These are phyloP conservation scores for Aspergillus brasiliensis DNA, from an alignment of 2,329 filamentous ascomycete species.

Conservation along the genomic window DNA sequence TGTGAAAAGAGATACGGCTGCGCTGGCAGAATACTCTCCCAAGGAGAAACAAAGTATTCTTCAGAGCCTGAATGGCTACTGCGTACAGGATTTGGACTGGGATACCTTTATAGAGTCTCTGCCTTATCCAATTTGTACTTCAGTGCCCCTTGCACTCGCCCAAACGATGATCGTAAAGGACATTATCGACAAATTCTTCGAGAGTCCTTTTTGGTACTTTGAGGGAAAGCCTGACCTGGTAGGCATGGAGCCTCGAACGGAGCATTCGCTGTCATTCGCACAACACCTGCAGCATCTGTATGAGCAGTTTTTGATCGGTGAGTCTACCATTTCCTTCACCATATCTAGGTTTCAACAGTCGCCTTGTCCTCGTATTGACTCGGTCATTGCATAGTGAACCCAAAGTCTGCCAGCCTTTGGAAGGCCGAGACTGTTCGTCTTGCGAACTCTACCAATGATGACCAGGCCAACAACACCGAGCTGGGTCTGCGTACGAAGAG, in stretches of 20 bases:
- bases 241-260: too few species aligned
- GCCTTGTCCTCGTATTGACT: background rate
- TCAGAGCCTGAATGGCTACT: background rate
- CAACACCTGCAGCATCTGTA: background rate
- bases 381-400: background rate
- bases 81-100: background rate
- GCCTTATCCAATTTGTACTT: background rate
- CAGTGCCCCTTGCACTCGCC: background rate
- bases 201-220: background rate
- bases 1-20: background rate
- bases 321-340: background rate
- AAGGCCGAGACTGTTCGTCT: background rate
- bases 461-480: background rate
- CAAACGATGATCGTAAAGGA: background rate
- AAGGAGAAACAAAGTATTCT: background rate
- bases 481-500: background rate
- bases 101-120: background rate
- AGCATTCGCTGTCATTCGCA: background rate
- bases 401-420: background rate
- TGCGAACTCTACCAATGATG: background rate
- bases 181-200: background rate
- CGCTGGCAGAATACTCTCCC: background rate
- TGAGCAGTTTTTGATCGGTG: background rate
- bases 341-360: background rate
- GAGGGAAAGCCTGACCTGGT: background rate